phyloP scores from a whole-genome alignment of 2,329 filamentous ascomycete genomes.

The Westerdykella ornata region DNA sequence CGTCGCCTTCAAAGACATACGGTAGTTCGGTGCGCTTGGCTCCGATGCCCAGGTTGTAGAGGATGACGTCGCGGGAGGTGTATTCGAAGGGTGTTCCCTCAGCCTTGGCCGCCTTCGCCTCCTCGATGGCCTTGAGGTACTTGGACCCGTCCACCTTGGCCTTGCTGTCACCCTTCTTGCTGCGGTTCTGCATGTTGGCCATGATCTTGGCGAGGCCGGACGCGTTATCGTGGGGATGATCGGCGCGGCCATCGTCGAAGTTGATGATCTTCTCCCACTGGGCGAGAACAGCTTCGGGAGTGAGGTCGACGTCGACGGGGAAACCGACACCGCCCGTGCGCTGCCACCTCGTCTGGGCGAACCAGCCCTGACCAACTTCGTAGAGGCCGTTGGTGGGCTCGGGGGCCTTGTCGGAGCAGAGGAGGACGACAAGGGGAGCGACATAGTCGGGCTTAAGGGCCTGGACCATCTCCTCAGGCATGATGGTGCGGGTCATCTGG shows the following conservation, averaged over 20 bases:
- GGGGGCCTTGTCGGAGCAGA: constrained; percentile 81
- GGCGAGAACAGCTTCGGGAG: constrained; percentile 74
- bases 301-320: constrained; percentile 70
- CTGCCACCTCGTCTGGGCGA: constrained; percentile 89
- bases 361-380: constrained; percentile 93
- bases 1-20: constrained; percentile 82
- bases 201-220: constrained; percentile 73
- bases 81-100: constrained; percentile 74
- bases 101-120: constrained; percentile 63
- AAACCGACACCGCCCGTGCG: constrained; percentile 83
- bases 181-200: constrained; percentile 79
- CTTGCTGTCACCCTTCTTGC: constrained; percentile 34
- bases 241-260: constrained; percentile 81
- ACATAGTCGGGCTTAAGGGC: constrained; percentile 99
- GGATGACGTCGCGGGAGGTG: constrained; percentile 78
- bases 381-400: constrained; percentile 81
- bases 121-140: constrained; percentile 67
- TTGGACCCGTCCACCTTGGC: constrained; percentile 52
- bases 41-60: constrained; percentile 88
- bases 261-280: constrained; percentile 61
- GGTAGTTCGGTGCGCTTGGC: constrained; percentile 84
- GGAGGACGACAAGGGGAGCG: constrained; percentile 81
- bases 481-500: constrained; percentile 84
- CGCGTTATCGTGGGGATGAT: constrained; percentile 73
- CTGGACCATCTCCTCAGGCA: constrained; percentile 96